Percentiles rank a stretch among this genome's conserved stretches.
These are phyloP conservation scores for Magnusiomyces tetraspermus DNA, from an alignment of 1,139 yeast genomes.

Conservation along the genomic window DNA sequence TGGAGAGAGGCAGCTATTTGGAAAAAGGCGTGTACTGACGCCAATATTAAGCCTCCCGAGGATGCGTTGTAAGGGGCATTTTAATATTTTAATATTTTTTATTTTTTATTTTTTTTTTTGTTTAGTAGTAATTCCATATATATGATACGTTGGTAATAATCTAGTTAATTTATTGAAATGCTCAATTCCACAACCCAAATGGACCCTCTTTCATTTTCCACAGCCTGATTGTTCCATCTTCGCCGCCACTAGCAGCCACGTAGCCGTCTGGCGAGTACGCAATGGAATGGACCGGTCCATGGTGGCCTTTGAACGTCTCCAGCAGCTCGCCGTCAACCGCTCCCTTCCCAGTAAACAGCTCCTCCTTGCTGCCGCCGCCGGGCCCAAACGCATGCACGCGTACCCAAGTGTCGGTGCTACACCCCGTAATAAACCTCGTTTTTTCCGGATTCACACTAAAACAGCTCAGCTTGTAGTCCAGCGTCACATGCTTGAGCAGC, in stretches of 20 bases:
- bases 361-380: conserved; percentile 14
- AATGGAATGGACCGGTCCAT: conserved; percentile 34
- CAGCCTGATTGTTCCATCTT: conserved; percentile 57
- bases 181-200: conserved; percentile 35
- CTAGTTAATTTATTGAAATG: too few relatives aligned
- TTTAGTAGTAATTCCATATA: background rate
- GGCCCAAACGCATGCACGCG: conserved; percentile 26
- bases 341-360: too few relatives aligned
- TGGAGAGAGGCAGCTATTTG: conserved; percentile 83
- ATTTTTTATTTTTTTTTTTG: background rate
- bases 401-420: conserved; percentile 31
- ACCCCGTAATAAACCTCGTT: conserved; percentile 28
- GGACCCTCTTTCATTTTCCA: conserved; percentile 39
- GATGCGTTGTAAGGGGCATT: background rate
- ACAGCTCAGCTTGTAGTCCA: conserved; percentile 29
- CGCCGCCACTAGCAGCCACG: conserved; percentile 53
- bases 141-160: background rate
- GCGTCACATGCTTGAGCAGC: conserved; percentile 22
- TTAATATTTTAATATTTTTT: background rate
- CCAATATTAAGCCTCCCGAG: conserved; percentile 2
- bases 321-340: conserved; percentile 7
- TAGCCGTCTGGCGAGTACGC: conserved; percentile 32
- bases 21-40: conserved; percentile 33
- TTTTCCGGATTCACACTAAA: conserved; percentile 24
- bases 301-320: conserved; percentile 31